Conservation (phyloP, 2,329 filamentous ascomycete genomes). For the Colletotrichum magnum region DNA sequence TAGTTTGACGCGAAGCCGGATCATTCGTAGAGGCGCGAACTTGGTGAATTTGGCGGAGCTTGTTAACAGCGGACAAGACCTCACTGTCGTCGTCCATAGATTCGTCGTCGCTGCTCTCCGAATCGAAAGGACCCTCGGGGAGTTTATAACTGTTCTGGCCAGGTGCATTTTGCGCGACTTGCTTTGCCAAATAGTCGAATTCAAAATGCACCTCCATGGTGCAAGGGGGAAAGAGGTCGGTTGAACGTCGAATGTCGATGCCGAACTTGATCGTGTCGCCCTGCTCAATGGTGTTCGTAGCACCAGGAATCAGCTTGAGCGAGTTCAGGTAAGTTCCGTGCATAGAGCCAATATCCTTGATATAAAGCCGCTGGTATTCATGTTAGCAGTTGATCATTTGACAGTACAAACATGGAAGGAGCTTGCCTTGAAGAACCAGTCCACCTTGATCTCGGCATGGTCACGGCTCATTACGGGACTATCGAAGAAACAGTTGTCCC, state of each 20-base stretch:
- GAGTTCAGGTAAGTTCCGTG: slow-evolving; percentile 67
- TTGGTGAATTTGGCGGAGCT: slow-evolving; percentile 17
- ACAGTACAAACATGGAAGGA: not conserved
- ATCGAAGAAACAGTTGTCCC: slow-evolving; percentile 77
- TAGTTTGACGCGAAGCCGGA: not conserved
- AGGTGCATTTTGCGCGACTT: not conserved
- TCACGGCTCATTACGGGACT: slow-evolving; percentile 79
- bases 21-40: not conserved
- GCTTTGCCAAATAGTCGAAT: slow-evolving; percentile 42
- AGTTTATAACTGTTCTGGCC: slow-evolving; percentile 52
- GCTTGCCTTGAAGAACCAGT: slow-evolving; percentile 61
- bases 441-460: slow-evolving; percentile 70
- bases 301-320: slow-evolving; percentile 41
- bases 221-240: slow-evolving; percentile 55
- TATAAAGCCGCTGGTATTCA: slow-evolving; percentile 55
- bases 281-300: slow-evolving; percentile 41
- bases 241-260: slow-evolving; percentile 51
- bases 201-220: slow-evolving; percentile 51
- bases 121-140: slow-evolving; percentile 53
- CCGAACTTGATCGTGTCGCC: slow-evolving; percentile 55
- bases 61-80: slow-evolving; percentile 26
- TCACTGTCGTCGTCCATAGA: slow-evolving; percentile 42
- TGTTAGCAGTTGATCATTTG: not conserved
- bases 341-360: slow-evolving; percentile 64
- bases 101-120: slow-evolving; percentile 49